Conservation (phyloP, 179 eudicot genomes). For the Camellia oleifera region DNA sequence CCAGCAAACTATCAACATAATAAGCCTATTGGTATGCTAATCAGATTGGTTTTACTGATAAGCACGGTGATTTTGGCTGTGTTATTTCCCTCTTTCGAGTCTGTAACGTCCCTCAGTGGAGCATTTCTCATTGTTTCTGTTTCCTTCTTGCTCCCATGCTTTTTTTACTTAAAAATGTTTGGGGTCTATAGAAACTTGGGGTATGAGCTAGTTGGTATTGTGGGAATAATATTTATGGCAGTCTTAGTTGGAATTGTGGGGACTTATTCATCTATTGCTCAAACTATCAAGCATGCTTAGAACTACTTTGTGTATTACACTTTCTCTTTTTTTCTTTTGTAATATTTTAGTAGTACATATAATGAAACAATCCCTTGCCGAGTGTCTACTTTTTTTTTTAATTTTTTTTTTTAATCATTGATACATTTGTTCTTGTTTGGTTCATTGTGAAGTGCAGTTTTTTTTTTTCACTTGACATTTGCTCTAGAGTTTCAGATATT, state of each 20-base stretch:
- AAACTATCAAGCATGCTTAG: conserved; percentile 19
- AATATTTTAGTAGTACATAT: not conserved
- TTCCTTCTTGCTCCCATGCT: conserved; percentile 29
- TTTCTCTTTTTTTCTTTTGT: not conserved
- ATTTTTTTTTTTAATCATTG: no score
- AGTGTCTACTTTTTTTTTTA: no score
- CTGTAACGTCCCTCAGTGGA: conserved; percentile 23
- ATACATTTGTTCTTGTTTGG: no score
- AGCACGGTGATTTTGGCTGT: conserved; percentile 21
- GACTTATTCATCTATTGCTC: conserved; percentile 23
- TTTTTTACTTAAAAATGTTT: conserved; percentile 28
- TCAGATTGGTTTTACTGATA: conserved; percentile 20
- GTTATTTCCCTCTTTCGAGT: conserved; percentile 22
- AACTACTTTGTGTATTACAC: not conserved
- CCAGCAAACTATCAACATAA: conserved; percentile 17
- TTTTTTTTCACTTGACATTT: no score
- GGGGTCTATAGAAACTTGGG: conserved; percentile 16
- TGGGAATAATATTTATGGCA: conserved; percentile 18
- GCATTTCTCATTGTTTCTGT: conserved; percentile 15
- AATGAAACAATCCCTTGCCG: not conserved
- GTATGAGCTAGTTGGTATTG: conserved; percentile 22
- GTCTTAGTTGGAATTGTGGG: conserved; percentile 21
- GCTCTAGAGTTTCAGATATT: no score
- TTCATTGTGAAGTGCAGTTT: no score
- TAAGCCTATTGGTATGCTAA: not conserved